These are phyloP conservation scores for Oryza officinalis DNA, from an alignment of 176 grass and related monocot species.

Conservation along the genomic window DNA sequence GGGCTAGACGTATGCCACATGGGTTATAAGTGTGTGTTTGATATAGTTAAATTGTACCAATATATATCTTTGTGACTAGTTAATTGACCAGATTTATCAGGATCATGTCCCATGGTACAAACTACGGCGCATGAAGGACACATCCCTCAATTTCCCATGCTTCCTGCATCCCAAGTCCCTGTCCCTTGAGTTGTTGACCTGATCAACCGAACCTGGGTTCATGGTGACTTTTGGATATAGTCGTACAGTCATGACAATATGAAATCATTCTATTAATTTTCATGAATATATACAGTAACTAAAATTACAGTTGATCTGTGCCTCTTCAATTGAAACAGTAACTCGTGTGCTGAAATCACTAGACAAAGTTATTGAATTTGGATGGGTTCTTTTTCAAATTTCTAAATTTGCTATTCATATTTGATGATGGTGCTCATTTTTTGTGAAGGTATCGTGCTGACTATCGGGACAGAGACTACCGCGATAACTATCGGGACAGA, in stretches of 20 bases:
- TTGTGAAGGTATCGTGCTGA: slow-evolving; percentile 47
- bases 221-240: background rate
- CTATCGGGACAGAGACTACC: slow-evolving; percentile 44
- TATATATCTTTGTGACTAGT: background rate
- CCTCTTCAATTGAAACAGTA: background rate
- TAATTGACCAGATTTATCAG: background rate
- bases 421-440: background rate
- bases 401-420: background rate
- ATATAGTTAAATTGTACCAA: background rate
- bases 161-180: background rate
- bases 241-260: background rate
- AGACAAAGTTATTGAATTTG: background rate
- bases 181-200: background rate
- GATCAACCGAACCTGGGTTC: background rate
- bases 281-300: background rate
- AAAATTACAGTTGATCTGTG: background rate
- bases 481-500: slow-evolving; percentile 48
- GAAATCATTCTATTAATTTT: background rate
- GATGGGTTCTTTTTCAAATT: background rate
- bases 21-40: background rate
- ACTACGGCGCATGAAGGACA: background rate
- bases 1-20: too few relatives aligned
- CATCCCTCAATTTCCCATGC: background rate
- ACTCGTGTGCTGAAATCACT: background rate
- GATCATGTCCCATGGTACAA: background rate